Conservation (phyloP, 345 rosid genomes). For the Aquilaria malaccensis region DNA sequence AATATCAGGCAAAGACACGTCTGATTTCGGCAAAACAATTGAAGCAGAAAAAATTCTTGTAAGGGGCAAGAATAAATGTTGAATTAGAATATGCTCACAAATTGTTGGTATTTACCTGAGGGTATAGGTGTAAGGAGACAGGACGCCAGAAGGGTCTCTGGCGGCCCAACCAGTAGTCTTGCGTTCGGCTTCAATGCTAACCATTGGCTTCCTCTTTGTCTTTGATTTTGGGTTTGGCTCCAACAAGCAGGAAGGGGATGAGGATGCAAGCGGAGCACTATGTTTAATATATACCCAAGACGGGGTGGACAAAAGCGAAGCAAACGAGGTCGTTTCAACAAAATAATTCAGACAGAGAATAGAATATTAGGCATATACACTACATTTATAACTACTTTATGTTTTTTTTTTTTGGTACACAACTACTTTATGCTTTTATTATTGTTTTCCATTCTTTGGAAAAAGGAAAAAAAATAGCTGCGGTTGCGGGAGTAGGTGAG, state of each 20-base stretch:
- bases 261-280: too few species aligned
- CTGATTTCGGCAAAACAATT: background rate
- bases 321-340: background rate
- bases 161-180: conserved; percentile 71
- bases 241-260: too few species aligned
- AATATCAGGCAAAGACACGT: background rate
- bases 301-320: background rate
- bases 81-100: background rate
- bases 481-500: too few species aligned
- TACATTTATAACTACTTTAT: too few species aligned
- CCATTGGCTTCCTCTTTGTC: conserved; percentile 24
- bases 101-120: conserved; percentile 35
- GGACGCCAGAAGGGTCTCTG: conserved; percentile 58
- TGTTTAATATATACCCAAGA: too few species aligned
- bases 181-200: conserved; percentile 33
- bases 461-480: too few species aligned
- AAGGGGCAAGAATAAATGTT: background rate
- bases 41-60: background rate
- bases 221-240: background rate
- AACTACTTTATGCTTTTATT: too few species aligned
- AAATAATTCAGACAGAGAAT: too few species aligned
- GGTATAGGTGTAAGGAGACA: conserved; percentile 55
- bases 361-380: too few species aligned
- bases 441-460: too few species aligned
- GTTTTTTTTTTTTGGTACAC: too few species aligned